Base-by-base conservation (phyloP, 768 basidiomycete genomes). In the Coprinopsis marcescibilis region DNA sequence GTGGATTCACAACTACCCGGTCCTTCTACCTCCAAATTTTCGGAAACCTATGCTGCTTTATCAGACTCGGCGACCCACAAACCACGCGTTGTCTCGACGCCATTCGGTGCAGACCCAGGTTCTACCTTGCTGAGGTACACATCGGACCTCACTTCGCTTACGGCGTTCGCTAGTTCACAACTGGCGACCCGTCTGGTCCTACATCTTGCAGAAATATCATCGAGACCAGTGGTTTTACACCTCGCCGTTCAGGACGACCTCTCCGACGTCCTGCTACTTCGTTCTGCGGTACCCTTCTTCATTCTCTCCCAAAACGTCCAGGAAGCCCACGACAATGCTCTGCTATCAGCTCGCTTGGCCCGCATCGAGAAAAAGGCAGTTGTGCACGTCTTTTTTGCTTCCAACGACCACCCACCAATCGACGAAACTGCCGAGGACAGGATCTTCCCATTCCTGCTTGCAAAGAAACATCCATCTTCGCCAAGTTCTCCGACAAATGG, bases 241-340 rank as follows among this genome's bases (percentile, higher is more conserved):
- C 65, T 91, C 29, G 81, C 81, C 11, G 71, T 80, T 35, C 61
- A 66, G 35, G 69, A 77, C 48, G 83, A 89, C 60, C 75, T 92
- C 35, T 79, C 87, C 26, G 81, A 86, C 52, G 80, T 81, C 32
- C 74, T 94, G 33, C 68, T 84, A 11, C 81, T 95, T 48, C 82
- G 84, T 32, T 78, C 85, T n/a, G 75, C 81, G 15, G 78, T 89
- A 4, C 87, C 88, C 23, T 89, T 83, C 65, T 83, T 92, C 60
- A 56, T 98, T 41, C 72, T 94, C 57, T 94, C 91, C 4, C 73
- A 78, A 27, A 80, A 77, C 1, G 62, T 80, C 2, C 86, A 91
- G 60, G 77, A 92, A 58, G 89, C 92, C 3, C 87, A 95, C 56
- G 89, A 94, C 59, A 84, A 97, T 63, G 87, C 91, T 19, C 68